Evolutionary conservation across 2,329 filamentous ascomycete genomes (phyloP), one percentile per base, ranked within the genome.

Genomic region (Colletotrichum lini): DNA sequence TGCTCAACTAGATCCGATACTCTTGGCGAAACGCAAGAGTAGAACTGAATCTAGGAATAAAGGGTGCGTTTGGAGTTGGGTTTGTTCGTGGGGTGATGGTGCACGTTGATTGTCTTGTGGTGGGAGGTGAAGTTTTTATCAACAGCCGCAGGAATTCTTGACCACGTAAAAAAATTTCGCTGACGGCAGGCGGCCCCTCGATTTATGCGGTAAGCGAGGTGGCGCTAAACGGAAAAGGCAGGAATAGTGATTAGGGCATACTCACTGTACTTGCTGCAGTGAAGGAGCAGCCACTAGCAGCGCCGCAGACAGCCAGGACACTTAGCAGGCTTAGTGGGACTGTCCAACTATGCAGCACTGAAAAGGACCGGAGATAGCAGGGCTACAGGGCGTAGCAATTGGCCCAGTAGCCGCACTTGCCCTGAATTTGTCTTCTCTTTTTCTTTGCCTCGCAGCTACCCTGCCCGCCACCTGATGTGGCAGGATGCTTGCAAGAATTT

Each of bases 21-120:
- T 85, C 86, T 82, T 72, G 65, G 40, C 87, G 81, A 81, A 75
- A 76, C 73, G 80, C 81, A 81, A 83, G 83, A 84, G 82, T 78
- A 75, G 76, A 79, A 76, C 76, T 76, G 75, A 80, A 82, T 79
- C 80, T 84, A 85, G 78, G 82, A 86, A 78, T 56, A 74, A 74
- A 72, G 73, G 60, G 56, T 72, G 66, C 70, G 72, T 74, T 62
- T 59, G 67, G 54, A 53, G 23, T 53, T 42, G 54, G 54, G 23
- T 65, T 69, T 63, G 70, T 71, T 67, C 58, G 71, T 72, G 73
- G 69, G 69, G 76, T 77, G 76, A 75, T 76, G 74, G 65, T 79
- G 75, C 80, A 71, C 73, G 73, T 71, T 74, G 70, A 74, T 75
- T 78, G 77, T 77, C 59, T 60, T 77, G 75, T 78, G 69, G 72